These are phyloP conservation scores for Metschnikowia santaceciliae DNA, from an alignment of 805 yeast genomes.

Conservation along the genomic window DNA sequence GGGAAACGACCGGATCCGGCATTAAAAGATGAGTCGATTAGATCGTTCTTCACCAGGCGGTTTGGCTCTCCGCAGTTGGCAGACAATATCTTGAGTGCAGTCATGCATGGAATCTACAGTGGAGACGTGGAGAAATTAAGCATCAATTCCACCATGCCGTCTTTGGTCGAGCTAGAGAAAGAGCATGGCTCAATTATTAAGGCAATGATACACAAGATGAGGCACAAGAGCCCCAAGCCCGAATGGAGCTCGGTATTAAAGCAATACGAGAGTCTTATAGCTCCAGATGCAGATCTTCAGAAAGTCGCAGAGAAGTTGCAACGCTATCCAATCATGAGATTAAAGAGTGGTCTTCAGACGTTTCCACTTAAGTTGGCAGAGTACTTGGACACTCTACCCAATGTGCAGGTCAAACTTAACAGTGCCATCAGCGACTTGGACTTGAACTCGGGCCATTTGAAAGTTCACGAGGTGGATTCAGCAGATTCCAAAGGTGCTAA, in stretches of 20 bases:
- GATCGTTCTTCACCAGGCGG: slow-evolving; percentile 61
- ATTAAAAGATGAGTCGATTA: slow-evolving; percentile 64
- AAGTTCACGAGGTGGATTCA: background rate
- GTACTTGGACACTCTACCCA: slow-evolving; percentile 33
- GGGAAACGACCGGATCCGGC: slow-evolving; percentile 17
- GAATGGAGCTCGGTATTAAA: slow-evolving; percentile 19
- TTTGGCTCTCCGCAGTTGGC: slow-evolving; percentile 53
- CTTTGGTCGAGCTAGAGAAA: slow-evolving; percentile 53
- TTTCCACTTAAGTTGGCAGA: slow-evolving; percentile 45
- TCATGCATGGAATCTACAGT: slow-evolving; percentile 87
- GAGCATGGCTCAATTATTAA: slow-evolving; percentile 55
- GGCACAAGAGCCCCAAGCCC: slow-evolving; percentile 7
- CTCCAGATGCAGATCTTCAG: slow-evolving; percentile 37
- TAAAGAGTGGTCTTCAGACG: slow-evolving; percentile 53
- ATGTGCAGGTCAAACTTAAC: slow-evolving; percentile 38
- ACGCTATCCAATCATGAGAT: slow-evolving; percentile 57
- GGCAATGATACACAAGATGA: slow-evolving; percentile 36
- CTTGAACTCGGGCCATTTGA: slow-evolving; percentile 13
- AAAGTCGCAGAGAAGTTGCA: slow-evolving; percentile 37
- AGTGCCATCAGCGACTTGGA: slow-evolving; percentile 22
- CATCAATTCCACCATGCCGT: slow-evolving; percentile 55
- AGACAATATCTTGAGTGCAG: slow-evolving; percentile 68
- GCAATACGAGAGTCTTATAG: slow-evolving; percentile 37
- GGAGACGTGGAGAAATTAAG: slow-evolving; percentile 63
- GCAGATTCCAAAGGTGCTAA: background rate